These are phyloP conservation scores for Passiflora organensis DNA, from an alignment of 345 rosid species.

Conservation along the genomic window DNA sequence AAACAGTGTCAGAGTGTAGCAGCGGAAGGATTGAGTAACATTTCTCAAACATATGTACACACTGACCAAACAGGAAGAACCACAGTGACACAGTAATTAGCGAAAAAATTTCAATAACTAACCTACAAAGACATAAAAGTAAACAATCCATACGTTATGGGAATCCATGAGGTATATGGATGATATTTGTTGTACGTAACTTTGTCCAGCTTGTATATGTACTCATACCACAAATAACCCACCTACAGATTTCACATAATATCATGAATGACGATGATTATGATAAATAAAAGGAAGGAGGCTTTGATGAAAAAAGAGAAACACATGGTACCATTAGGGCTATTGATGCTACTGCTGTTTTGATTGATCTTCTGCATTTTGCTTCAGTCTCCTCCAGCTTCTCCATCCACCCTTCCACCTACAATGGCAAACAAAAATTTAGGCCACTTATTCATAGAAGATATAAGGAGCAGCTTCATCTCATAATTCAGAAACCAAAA, in stretches of 20 bases:
- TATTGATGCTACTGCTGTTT: slow-evolving; percentile 48
- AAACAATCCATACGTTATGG: slow-evolving; percentile 67
- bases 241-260: slow-evolving; percentile 35
- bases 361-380: slow-evolving; percentile 58
- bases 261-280: background rate
- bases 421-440: slow-evolving; percentile 13
- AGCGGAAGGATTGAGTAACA: slow-evolving; percentile 71
- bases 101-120: background rate
- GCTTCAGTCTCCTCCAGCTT: slow-evolving; percentile 85
- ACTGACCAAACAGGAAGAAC: slow-evolving; percentile 40
- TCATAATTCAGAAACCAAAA: slow-evolving; percentile 14
- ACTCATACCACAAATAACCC: slow-evolving; percentile 82
- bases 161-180: slow-evolving; percentile 99
- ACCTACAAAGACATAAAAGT: slow-evolving; percentile 3
- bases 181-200: slow-evolving; percentile 87
- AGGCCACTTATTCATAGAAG: slow-evolving; percentile 10
- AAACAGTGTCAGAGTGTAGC: slow-evolving; percentile 82
- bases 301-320: slow-evolving; percentile 3
- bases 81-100: slow-evolving; percentile 5
- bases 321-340: slow-evolving; percentile 55
- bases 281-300: slow-evolving; percentile 1
- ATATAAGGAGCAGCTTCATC: slow-evolving; percentile 2
- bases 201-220: slow-evolving; percentile 93
- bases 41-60: slow-evolving; percentile 90
- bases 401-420: slow-evolving; percentile 99